Conservation (phyloP, 768 basidiomycete genomes). For the Trametes punicea region DNA sequence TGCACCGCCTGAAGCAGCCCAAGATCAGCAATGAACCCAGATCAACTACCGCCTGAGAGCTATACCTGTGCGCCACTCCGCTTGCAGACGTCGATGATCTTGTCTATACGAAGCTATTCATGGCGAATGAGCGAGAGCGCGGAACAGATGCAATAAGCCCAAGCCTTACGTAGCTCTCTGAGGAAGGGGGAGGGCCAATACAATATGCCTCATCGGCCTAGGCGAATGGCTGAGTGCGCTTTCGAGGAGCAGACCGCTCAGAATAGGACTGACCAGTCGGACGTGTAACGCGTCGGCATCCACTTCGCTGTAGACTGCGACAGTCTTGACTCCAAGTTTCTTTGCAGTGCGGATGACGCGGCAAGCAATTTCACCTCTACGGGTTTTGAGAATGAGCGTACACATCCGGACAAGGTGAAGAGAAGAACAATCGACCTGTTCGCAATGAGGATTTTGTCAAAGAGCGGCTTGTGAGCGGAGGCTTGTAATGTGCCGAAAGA, state of each 20-base stretch:
- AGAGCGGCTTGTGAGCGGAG: constrained; percentile 47
- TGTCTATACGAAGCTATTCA: constrained; percentile 75
- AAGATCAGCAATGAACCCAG: background rate
- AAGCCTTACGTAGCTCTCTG: constrained; percentile 80
- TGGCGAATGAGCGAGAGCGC: background rate
- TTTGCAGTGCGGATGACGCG: constrained; percentile 88
- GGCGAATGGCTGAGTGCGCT: background rate
- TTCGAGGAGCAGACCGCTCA: background rate
- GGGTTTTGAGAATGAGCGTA: background rate
- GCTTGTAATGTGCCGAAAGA: background rate
- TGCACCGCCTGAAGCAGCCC: constrained; percentile 95
- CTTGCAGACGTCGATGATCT: constrained; percentile 80
- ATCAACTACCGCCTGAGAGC: too few relatives aligned
- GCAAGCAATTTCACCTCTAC: constrained; percentile 93
- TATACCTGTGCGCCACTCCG: constrained; percentile 84
- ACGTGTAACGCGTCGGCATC: constrained; percentile 84
- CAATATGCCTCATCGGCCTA: constrained; percentile 58
- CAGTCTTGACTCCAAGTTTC: constrained; percentile 86
- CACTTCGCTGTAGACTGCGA: constrained; percentile 88
- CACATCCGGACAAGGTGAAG: background rate
- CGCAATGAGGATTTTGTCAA: constrained; percentile 89
- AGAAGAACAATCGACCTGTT: constrained; percentile 55
- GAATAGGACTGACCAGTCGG: constrained; percentile 50
- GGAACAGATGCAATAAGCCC: background rate
- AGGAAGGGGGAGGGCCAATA: constrained; percentile 87